Percentiles rank a stretch among this genome's conserved stretches.
Evolutionary conservation across 495 filamentous ascomycete genomes (phyloP).

Genomic region (Talaromyces adpressus): DNA sequence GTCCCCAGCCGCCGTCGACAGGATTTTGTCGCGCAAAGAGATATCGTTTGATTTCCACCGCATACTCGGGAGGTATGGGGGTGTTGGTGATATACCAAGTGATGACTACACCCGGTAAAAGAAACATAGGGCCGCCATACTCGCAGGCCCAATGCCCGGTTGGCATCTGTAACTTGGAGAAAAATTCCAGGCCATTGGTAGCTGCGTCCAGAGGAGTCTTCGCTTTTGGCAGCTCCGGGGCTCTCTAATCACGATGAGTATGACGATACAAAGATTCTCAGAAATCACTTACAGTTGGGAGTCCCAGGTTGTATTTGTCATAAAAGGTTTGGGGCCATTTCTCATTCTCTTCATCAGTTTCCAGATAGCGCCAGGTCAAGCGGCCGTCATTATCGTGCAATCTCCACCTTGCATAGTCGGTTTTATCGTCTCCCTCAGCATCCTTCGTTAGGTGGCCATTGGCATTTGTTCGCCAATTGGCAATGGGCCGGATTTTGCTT

Average conservation of each 20-base stretch:
- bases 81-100: slow-evolving; percentile 90
- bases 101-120: slow-evolving; percentile 78
- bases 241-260: slow-evolving; percentile 40
- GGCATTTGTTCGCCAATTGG: slow-evolving; percentile 32
- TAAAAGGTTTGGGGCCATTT: slow-evolving; percentile 79
- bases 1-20: slow-evolving; percentile 90
- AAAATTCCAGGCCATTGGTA: slow-evolving; percentile 81
- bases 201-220: slow-evolving; percentile 69
- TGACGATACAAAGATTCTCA: background rate
- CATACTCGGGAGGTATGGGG: slow-evolving; percentile 71
- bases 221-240: slow-evolving; percentile 62
- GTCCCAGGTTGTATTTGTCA: slow-evolving; percentile 77
- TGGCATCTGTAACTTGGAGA: slow-evolving; percentile 79
- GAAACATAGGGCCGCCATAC: slow-evolving; percentile 87
- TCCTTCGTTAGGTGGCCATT: slow-evolving; percentile 34
- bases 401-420: slow-evolving; percentile 79
- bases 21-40: slow-evolving; percentile 81
- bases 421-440: slow-evolving; percentile 41
- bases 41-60: slow-evolving; percentile 89
- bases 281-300: slow-evolving; percentile 48
- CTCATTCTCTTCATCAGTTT: slow-evolving; percentile 63
- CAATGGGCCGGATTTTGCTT: slow-evolving; percentile 19
- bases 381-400: slow-evolving; percentile 73
- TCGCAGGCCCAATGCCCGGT: slow-evolving; percentile 95
- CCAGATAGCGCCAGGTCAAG: slow-evolving; percentile 91